Conservation (phyloP, 1,284 basidiomycete genomes). For the Trichosporon faecale region DNA sequence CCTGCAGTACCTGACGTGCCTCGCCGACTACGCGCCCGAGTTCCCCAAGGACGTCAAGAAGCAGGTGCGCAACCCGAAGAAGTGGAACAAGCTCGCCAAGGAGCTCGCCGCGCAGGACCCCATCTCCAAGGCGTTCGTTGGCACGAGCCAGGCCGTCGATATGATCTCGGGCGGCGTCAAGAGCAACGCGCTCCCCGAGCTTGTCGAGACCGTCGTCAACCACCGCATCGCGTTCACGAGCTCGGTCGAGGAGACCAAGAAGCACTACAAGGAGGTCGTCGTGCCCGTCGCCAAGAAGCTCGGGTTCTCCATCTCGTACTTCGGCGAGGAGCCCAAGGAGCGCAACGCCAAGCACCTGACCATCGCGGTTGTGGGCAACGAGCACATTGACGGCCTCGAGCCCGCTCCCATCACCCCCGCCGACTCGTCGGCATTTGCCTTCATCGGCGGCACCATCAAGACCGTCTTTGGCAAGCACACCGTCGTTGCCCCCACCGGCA, state of each 20-base stretch:
- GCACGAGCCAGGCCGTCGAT: conserved; percentile 49
- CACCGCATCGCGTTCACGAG: conserved; percentile 43
- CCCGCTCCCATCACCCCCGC: conserved; percentile 55
- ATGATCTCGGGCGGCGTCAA: conserved; percentile 51
- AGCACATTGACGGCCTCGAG: conserved; percentile 41
- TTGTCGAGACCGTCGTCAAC: conserved; percentile 33
- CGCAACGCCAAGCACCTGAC: conserved; percentile 17
- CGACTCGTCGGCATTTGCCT: conserved; percentile 46
- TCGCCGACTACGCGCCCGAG: conserved; percentile 53
- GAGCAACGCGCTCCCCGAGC: conserved; percentile 52
- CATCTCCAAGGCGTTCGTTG: conserved; percentile 45
- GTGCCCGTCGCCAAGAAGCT: conserved; percentile 49
- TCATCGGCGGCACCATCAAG: conserved; percentile 52
- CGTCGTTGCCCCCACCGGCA: conserved; percentile 54
- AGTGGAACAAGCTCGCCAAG: conserved; percentile 52
- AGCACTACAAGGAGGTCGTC: conserved; percentile 49
- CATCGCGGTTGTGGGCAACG: conserved; percentile 14
- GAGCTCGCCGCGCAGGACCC: conserved; percentile 40
- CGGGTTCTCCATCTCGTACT: conserved; percentile 46
- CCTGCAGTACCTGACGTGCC: conserved; percentile 54
- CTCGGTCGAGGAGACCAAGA: conserved; percentile 49
- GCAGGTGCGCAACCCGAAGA: conserved; percentile 42
- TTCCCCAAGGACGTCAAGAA: conserved; percentile 44
- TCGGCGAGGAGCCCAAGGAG: conserved; percentile 25
- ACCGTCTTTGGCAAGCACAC: conserved; percentile 50